These are phyloP conservation scores for Eucalyptus grandis DNA, from an alignment of 345 rosid genomes.

Conservation along the genomic window DNA sequence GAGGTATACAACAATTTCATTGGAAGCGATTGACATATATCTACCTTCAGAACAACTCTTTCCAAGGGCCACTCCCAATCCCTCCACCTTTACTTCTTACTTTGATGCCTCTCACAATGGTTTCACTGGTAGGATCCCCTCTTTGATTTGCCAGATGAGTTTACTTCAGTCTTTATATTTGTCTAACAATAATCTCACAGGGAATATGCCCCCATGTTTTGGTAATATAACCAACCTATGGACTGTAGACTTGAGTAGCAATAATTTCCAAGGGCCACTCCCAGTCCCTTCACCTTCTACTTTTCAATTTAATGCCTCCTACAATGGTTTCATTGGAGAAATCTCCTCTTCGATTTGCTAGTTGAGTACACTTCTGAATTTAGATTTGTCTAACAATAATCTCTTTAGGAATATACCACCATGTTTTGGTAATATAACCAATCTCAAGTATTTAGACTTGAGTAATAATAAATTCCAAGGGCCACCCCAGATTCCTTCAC, in stretches of 20 bases:
- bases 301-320: not conserved
- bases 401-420: not conserved
- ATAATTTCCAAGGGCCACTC: not conserved
- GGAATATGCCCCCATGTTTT: not conserved
- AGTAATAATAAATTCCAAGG: not conserved
- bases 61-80: not conserved
- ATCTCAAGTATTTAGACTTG: not conserved
- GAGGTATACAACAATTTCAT: not conserved
- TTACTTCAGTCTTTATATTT: not conserved
- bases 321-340: not conserved
- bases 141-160: not conserved
- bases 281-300: no score
- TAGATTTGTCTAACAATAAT: not conserved
- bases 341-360: not conserved
- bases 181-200: not conserved
- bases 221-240: not conserved
- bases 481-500: not conserved
- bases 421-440: not conserved
- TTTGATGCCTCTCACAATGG: not conserved
- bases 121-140: not conserved
- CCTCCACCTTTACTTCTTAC: not conserved
- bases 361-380: not conserved
- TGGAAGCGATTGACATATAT: not conserved
- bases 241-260: not conserved
- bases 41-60: not conserved